Conservation (phyloP, 2,329 filamentous ascomycete species). For the Aspergillus persii region DNA sequence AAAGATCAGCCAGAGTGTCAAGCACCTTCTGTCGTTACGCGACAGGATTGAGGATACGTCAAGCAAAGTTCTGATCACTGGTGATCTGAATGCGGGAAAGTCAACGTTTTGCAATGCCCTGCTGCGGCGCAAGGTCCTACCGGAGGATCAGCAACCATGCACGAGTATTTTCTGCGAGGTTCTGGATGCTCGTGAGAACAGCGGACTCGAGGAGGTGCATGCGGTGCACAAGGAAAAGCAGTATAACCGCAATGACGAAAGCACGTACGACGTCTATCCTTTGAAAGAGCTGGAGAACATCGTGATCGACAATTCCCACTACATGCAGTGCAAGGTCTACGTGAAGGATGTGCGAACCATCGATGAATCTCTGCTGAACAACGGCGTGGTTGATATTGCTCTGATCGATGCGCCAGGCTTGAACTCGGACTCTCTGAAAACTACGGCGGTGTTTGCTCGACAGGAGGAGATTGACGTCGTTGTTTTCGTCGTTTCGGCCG, state of each 20-base stretch:
- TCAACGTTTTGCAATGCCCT: conserved; percentile 99
- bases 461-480: conserved; percentile 99
- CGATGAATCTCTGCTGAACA: conserved; percentile 92
- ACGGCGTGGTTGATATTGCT: conserved; percentile 96
- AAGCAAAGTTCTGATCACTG: conserved; percentile 93
- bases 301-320: conserved; percentile 82
- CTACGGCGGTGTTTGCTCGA: conserved; percentile 91
- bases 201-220: conserved; percentile 89
- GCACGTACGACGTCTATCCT: conserved; percentile 84
- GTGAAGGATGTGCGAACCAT: conserved; percentile 85
- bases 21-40: conserved; percentile 79
- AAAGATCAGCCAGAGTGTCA: conserved; percentile 90
- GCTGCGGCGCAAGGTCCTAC: conserved; percentile 83
- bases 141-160: conserved; percentile 96
- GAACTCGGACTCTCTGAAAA: conserved; percentile 95
- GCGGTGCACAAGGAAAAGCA: conserved; percentile 77
- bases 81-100: conserved; percentile 94
- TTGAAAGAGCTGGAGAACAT: conserved; percentile 80
- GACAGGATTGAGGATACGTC: conserved; percentile 96
- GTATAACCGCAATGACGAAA: conserved; percentile 89
- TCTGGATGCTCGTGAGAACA: conserved; percentile 85
- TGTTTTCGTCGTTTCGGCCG: conserved; percentile 95
- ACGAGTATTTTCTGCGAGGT: conserved; percentile 99
- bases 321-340: conserved; percentile 95
- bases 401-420: conserved; percentile 94